Conservation (phyloP, 495 filamentous ascomycete species). For the Neurospora sp. region DNA sequence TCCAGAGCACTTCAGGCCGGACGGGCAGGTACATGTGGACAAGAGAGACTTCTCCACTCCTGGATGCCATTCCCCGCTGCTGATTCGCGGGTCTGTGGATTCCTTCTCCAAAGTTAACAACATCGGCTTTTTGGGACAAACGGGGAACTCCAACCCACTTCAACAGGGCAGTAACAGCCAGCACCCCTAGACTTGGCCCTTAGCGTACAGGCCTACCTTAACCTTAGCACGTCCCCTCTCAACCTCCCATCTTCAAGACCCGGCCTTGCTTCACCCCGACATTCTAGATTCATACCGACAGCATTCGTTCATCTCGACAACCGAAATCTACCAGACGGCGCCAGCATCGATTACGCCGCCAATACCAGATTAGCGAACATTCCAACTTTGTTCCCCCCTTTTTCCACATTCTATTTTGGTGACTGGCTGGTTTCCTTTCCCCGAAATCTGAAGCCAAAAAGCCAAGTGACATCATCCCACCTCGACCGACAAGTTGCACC, state of each 20-base stretch:
- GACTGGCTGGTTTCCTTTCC: background rate
- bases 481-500: constrained; percentile 9
- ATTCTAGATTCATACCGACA: background rate
- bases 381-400: background rate
- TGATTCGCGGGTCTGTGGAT: background rate
- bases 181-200: background rate
- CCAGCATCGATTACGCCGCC: background rate
- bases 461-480: background rate
- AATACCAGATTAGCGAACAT: background rate
- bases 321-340: background rate
- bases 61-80: background rate
- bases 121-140: background rate
- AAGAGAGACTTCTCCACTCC: background rate
- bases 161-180: no score
- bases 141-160: background rate
- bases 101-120: background rate
- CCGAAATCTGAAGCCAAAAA: background rate
- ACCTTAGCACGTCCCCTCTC: background rate
- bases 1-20: background rate
- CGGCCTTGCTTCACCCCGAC: background rate
- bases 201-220: background rate
- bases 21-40: background rate
- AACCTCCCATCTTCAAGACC: background rate
- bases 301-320: background rate
- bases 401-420: background rate